These are phyloP conservation scores for Penicillium antarcticum DNA, from an alignment of 495 filamentous ascomycete species.

Conservation along the genomic window DNA sequence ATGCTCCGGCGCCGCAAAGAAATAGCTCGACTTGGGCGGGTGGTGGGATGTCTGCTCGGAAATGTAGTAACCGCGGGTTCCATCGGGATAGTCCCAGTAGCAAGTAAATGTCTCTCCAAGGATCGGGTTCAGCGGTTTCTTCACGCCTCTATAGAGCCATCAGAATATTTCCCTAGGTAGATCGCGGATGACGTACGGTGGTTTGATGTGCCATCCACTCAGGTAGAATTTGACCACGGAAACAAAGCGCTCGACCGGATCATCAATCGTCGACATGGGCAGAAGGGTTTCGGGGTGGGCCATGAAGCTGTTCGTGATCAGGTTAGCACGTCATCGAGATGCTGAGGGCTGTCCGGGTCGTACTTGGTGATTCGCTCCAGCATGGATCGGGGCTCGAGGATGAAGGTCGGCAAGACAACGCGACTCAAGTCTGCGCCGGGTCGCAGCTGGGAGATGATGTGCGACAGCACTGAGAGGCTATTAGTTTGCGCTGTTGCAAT, in stretches of 20 bases:
- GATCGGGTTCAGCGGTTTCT: conserved; percentile 97
- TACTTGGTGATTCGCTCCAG: conserved; percentile 98
- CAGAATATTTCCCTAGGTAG: conserved; percentile 1
- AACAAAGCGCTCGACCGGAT: conserved; percentile 87
- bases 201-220: conserved; percentile 98
- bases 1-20: conserved; percentile 96
- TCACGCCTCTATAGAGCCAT: conserved; percentile 69
- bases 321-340: background rate
- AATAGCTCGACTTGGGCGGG: conserved; percentile 97
- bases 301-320: conserved; percentile 76
- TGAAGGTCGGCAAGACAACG: conserved; percentile 95
- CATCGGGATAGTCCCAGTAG: conserved; percentile 90
- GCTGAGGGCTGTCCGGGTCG: background rate
- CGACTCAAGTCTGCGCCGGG: conserved; percentile 93
- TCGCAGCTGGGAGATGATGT: conserved; percentile 95
- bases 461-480: conserved; percentile 81
- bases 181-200: conserved; percentile 64
- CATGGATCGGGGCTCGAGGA: conserved; percentile 96
- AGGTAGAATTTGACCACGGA: conserved; percentile 97
- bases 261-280: conserved; percentile 80
- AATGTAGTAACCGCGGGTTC: conserved; percentile 89
- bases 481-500: no score
- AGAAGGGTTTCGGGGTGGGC: conserved; percentile 95
- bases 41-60: conserved; percentile 96
- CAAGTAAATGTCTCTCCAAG: conserved; percentile 93